Evolutionary conservation across 1,139 yeast species (phyloP), one percentile per base, ranked within the genome.

Genomic region (Sugiyamaella castrensis): DNA sequence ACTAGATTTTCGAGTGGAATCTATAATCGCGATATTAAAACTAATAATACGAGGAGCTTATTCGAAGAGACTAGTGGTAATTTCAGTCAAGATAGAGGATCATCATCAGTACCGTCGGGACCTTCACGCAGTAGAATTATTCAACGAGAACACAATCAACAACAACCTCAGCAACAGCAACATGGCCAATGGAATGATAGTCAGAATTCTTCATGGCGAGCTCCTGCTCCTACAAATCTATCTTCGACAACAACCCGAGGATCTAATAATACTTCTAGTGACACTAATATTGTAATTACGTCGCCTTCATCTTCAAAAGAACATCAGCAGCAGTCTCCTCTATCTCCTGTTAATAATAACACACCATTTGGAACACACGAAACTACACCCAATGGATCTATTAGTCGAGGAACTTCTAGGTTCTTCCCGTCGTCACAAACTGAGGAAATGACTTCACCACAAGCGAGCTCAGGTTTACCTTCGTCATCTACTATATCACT

Each of bases 401-500:
- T 19, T 19, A 28, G 47, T 11, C 43, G 58, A 26, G 55, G 48
- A 8, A 53, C 49, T 27, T 55, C 58, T 1, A 36, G 53, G 30
- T 55, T 55, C 41, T 55, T 55, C 50, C 58, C 58, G 10, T 46
- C 52, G 3, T 43, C 52, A 31, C 45, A 36, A 26, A 31, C 31
- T 7, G 53, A 46, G 5, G 24, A 19, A 19, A 19, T 19, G 5
- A 19, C 24, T 4, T 36, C 46, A n/a, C 45, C 39, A n/a, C 11
- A 32, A 16, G 11, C 34, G 16, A 37, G 24, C 11, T 4, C 12
- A 31, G 12, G 15, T n/a, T 31, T n/a, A 13, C 4, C 12, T 6
- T 31, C n/a, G n/a, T n/a, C n/a, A n/a, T n/a, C 15, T 31, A n/a
- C 40, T 16, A 37, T 27, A 16, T 12, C 40, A 8, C 4, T 12